Conservation (phyloP, 768 basidiomycete species). For the Suillus alpinus region DNA sequence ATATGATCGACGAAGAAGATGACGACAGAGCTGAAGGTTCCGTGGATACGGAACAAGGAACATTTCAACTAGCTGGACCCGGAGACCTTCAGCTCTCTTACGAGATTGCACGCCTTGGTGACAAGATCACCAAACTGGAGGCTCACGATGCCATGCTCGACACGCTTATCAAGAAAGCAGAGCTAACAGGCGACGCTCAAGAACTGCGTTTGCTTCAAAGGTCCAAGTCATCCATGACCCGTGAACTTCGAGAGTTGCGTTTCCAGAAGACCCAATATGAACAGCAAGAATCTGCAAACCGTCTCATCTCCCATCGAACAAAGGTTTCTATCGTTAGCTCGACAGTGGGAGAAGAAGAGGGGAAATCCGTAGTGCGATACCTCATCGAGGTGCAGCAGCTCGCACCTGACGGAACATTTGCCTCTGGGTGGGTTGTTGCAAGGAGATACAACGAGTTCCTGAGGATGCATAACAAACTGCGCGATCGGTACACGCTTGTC, state of each 20-base stretch:
- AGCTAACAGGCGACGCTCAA: slow-evolving; percentile 85
- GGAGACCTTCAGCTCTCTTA: slow-evolving; percentile 87
- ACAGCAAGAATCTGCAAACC: slow-evolving; percentile 89
- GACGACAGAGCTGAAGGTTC: slow-evolving; percentile 26
- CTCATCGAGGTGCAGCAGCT: slow-evolving; percentile 90
- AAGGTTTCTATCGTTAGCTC: slow-evolving; percentile 83
- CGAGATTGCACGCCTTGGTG: slow-evolving; percentile 77
- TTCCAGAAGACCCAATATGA: slow-evolving; percentile 95
- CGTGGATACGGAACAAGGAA: slow-evolving; percentile 39
- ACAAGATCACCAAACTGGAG: slow-evolving; percentile 73
- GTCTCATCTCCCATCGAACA: slow-evolving; percentile 80
- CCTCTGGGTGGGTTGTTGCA: slow-evolving; percentile 91
- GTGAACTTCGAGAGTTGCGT: slow-evolving; percentile 78
- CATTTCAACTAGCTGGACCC: slow-evolving; percentile 78
- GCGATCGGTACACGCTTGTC: slow-evolving; percentile 68
- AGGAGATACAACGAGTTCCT: slow-evolving; percentile 95
- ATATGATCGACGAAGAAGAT: slow-evolving; percentile 47
- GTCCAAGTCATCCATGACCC: slow-evolving; percentile 76
- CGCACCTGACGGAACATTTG: slow-evolving; percentile 70
- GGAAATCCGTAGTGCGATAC: slow-evolving; percentile 89
- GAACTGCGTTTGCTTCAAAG: slow-evolving; percentile 81
- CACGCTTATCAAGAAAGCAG: slow-evolving; percentile 90
- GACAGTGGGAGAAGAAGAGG: slow-evolving; percentile 76
- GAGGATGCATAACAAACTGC: slow-evolving; percentile 81
- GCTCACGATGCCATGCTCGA: slow-evolving; percentile 83